A percentile compares a stretch with the other conserved stretches of the same genome.
phyloP scores from a whole-genome alignment of 352 stramenopile species.

The Globisporangium heterothallicum region DNA sequence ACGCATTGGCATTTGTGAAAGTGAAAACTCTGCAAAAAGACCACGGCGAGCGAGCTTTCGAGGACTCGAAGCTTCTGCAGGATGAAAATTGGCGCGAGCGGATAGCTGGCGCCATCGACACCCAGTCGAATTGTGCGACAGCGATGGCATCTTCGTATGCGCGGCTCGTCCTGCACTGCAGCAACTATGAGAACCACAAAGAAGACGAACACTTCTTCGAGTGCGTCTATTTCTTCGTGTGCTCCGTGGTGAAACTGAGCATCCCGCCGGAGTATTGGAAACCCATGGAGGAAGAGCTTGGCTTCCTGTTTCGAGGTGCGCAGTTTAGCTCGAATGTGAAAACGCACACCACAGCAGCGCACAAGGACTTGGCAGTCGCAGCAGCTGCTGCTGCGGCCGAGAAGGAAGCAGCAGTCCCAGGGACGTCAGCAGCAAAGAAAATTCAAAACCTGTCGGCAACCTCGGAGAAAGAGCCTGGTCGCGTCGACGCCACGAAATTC shows the following conservation, averaged over 20 bases:
- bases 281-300: slow-evolving; percentile 60
- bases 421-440: slow-evolving; percentile 16
- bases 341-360: slow-evolving; percentile 24
- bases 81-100: slow-evolving; percentile 22
- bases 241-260: slow-evolving; percentile 63
- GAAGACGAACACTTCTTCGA: slow-evolving; percentile 81
- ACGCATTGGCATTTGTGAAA: slow-evolving; percentile 56
- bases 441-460: slow-evolving; percentile 39
- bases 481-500: slow-evolving; percentile 22
- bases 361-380: slow-evolving; percentile 18
- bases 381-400: not conserved
- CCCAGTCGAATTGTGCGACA: slow-evolving; percentile 22
- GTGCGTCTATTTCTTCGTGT: slow-evolving; percentile 76
- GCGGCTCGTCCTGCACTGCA: slow-evolving; percentile 71
- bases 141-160: slow-evolving; percentile 54
- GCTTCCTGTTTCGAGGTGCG: slow-evolving; percentile 67
- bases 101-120: slow-evolving; percentile 23
- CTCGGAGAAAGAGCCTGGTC: slow-evolving; percentile 14
- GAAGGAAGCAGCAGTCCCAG: slow-evolving; percentile 12
- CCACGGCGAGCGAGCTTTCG: slow-evolving; percentile 17
- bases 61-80: slow-evolving; percentile 19
- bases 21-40: slow-evolving; percentile 49
- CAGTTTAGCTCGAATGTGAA: slow-evolving; percentile 68
- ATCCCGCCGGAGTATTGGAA: slow-evolving; percentile 48
- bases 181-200: slow-evolving; percentile 81